phyloP scores from a whole-genome alignment of 768 basidiomycete genomes.

The Termitomyces titanicus region DNA sequence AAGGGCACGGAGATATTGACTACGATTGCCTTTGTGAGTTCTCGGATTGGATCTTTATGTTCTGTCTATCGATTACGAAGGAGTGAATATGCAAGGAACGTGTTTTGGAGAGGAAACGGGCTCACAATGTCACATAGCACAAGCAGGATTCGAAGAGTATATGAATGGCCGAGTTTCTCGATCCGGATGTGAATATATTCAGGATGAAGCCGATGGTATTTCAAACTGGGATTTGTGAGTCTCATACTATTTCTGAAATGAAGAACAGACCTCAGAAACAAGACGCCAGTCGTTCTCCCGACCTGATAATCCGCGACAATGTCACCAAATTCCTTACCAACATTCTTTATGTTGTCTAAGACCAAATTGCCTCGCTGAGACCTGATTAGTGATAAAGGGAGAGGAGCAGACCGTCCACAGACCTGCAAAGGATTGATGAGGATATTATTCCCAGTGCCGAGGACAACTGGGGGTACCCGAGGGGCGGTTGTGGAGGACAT shows the following conservation, averaged over 20 bases:
- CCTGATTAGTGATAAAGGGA: slow-evolving; percentile 1
- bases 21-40: slow-evolving; percentile 77
- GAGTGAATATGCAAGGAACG: not conserved
- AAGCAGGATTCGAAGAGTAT: slow-evolving; percentile 81
- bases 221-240: slow-evolving; percentile 49
- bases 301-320: slow-evolving; percentile 95
- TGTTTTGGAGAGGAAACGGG: slow-evolving; percentile 7
- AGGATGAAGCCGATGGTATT: slow-evolving; percentile 94
- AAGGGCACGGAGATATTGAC: not conserved
- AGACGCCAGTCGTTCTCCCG: slow-evolving; percentile 86
- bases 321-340: slow-evolving; percentile 92
- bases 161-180: slow-evolving; percentile 77
- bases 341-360: slow-evolving; percentile 82
- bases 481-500: slow-evolving; percentile 14
- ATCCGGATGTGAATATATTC: slow-evolving; percentile 95
- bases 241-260: not conserved
- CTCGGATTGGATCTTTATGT: slow-evolving; percentile 87
- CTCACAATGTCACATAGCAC: slow-evolving; percentile 90
- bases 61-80: slow-evolving; percentile 54
- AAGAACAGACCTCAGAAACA: slow-evolving; percentile 76
- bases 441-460: slow-evolving; percentile 61
- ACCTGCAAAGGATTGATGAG: slow-evolving; percentile 63
- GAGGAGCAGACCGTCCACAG: not conserved
- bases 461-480: slow-evolving; percentile 57
- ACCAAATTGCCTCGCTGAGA: slow-evolving; percentile 81